These are phyloP conservation scores for Aspergillus carlsbadensis DNA, from an alignment of 495 filamentous ascomycete genomes.

Conservation along the genomic window DNA sequence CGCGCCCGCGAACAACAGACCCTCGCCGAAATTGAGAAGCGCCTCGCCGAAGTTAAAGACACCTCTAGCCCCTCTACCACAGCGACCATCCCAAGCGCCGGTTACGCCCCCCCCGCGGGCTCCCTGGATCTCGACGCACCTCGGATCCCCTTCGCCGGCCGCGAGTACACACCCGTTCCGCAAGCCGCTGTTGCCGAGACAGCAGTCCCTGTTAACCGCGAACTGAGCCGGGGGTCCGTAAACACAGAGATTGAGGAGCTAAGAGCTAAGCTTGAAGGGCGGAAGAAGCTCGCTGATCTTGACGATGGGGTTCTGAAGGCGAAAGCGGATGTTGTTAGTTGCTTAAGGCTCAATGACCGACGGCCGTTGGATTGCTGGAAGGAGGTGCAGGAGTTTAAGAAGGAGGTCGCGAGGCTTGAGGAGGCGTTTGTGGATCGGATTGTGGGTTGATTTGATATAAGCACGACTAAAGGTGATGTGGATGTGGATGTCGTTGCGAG, in stretches of 20 bases:
- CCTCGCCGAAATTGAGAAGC: constrained; percentile 55
- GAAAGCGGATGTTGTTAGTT: constrained; percentile 73
- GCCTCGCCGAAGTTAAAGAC: constrained; percentile 44
- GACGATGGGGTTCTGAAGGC: constrained; percentile 71
- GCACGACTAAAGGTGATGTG: not conserved
- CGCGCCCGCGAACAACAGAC: constrained; percentile 60
- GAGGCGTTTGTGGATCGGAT: constrained; percentile 83
- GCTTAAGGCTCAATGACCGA: constrained; percentile 81
- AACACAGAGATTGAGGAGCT: constrained; percentile 72
- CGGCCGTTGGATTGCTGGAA: constrained; percentile 93
- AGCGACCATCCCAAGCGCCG: constrained; percentile 28
- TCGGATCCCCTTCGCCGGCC: constrained; percentile 47
- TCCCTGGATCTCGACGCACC: constrained; percentile 49
- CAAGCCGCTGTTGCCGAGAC: constrained; percentile 20
- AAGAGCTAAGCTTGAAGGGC: constrained; percentile 67
- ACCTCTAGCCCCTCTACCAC: constrained; percentile 30
- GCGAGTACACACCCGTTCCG: constrained; percentile 33
- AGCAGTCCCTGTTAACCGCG: constrained; percentile 34
- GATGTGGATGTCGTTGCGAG: not conserved
- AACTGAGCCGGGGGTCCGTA: constrained; percentile 52
- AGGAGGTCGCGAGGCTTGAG: constrained; percentile 81
- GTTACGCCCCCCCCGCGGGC: constrained; percentile 33
- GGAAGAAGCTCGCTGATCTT: constrained; percentile 66
- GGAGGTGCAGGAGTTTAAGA: constrained; percentile 89
- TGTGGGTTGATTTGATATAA: constrained; percentile 48